These are phyloP conservation scores for Gaeumannomyces tritici DNA, from an alignment of 2,329 filamentous ascomycete genomes.

Conservation along the genomic window DNA sequence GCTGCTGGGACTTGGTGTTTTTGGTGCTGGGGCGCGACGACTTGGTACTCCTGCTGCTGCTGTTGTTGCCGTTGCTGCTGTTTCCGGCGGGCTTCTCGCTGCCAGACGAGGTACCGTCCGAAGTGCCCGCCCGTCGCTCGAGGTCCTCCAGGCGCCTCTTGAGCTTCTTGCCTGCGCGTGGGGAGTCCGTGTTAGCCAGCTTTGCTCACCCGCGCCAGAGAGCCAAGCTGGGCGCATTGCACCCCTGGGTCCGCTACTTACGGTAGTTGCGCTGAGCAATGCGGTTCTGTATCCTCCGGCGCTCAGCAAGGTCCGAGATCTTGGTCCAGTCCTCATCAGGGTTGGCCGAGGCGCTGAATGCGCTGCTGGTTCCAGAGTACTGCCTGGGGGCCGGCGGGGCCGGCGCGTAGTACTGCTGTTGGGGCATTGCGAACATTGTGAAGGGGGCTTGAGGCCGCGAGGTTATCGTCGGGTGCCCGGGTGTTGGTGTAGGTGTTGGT, in stretches of 20 bases:
- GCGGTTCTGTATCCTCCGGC: conserved; percentile 89
- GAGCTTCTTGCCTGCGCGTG: conserved; percentile 71
- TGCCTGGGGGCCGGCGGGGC: conserved; percentile 44
- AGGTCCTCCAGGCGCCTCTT: conserved; percentile 83
- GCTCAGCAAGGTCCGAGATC: conserved; percentile 93
- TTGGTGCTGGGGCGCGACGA: conserved; percentile 39
- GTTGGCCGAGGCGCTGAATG: conserved; percentile 88
- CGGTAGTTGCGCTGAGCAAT: conserved; percentile 97
- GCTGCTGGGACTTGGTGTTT: conserved; percentile 21
- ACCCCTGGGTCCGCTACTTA: conserved; percentile 28
- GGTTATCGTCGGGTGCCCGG: neutral
- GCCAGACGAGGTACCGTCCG: conserved; percentile 16
- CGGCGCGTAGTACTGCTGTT: conserved; percentile 27
- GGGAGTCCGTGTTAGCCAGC: conserved; percentile 1
- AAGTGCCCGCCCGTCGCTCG: conserved; percentile 60
- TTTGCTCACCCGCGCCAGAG: neutral
- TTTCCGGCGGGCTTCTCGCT: conserved; percentile 20
- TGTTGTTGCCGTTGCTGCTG: conserved; percentile 29
- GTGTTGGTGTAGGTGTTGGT: neutral
- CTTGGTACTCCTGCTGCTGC: conserved; percentile 18
- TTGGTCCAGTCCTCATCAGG: conserved; percentile 99
- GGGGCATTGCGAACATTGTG: conserved; percentile 33
- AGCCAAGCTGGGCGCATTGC: neutral
- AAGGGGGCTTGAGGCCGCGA: neutral
- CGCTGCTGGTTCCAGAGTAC: conserved; percentile 76